Evolutionary conservation across 2,329 filamentous ascomycete genomes (phyloP).

Genomic region (Aquanectria penicillioides): DNA sequence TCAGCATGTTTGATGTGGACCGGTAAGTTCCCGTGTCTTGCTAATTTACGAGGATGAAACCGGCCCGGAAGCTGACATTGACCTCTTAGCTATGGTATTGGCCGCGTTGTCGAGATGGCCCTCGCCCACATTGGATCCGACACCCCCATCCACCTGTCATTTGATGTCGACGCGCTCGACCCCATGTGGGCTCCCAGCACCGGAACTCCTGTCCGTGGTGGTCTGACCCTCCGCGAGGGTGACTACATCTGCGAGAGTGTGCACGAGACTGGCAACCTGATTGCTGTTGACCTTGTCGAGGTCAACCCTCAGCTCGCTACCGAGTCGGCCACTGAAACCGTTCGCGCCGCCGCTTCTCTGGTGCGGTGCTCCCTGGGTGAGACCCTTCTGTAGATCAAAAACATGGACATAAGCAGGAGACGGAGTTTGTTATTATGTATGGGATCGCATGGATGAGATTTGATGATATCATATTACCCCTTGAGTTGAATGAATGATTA

Average conservation of each 20-base stretch:
- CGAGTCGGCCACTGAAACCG: conserved; percentile 81
- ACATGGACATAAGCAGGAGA: background rate
- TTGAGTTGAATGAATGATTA: conserved; percentile 42
- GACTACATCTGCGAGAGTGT: conserved; percentile 95
- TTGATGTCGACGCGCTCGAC: conserved; percentile 96
- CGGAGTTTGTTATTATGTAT: conserved; percentile 20
- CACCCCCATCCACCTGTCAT: conserved; percentile 95
- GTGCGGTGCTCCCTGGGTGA: conserved; percentile 93
- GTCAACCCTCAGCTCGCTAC: conserved; percentile 79
- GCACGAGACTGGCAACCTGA: conserved; percentile 80
- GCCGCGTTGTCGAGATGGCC: conserved; percentile 97
- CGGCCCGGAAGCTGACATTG: conserved; percentile 15
- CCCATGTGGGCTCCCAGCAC: conserved; percentile 97
- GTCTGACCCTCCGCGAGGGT: conserved; percentile 91
- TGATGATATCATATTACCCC: conserved; percentile 31
- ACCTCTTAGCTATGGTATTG: conserved; percentile 80
- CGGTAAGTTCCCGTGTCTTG: conserved; percentile 60
- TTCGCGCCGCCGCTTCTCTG: conserved; percentile 89
- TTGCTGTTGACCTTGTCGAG: conserved; percentile 85
- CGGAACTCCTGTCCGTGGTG: conserved; percentile 92
- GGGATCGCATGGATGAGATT: conserved; percentile 27
- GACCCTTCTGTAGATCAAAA: conserved; percentile 73
- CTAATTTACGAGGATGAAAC: background rate
- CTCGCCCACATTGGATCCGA: conserved; percentile 93
- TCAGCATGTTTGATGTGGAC: conserved; percentile 99